Evolutionary conservation across 306 rosid species (phyloP).

Genomic region (Vicia sativa): DNA sequence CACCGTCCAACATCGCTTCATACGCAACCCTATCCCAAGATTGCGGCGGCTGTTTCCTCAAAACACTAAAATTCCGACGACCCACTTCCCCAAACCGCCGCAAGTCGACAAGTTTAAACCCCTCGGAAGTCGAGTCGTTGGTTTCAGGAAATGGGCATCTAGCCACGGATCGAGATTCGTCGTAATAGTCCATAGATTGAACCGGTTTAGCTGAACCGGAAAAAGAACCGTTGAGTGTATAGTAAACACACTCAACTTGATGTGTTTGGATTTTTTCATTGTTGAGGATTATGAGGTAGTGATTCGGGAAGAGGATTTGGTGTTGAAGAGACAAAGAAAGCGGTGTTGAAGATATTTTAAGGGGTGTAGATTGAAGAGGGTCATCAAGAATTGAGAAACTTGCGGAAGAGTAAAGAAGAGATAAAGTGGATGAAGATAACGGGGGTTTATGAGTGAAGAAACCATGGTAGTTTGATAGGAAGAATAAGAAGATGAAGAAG

Average conservation of each 20-base stretch:
- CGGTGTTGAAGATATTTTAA: background rate
- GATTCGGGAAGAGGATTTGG: conserved; percentile 76
- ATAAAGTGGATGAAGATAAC: conserved; percentile 56
- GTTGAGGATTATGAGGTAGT: conserved; percentile 52
- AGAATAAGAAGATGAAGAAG: conserved; percentile 57
- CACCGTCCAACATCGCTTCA: conserved; percentile 75
- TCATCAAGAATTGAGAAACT: conserved; percentile 65
- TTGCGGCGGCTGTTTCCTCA: conserved; percentile 42
- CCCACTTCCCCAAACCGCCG: conserved; percentile 48
- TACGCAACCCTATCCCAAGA: conserved; percentile 78
- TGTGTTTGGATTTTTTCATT: conserved; percentile 21
- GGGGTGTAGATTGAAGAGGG: conserved; percentile 33
- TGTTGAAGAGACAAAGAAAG: conserved; percentile 46
- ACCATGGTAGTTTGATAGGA: conserved; percentile 50
- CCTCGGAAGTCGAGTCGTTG: conserved; percentile 41
- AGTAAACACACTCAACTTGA: conserved; percentile 66
- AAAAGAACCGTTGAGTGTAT: conserved; percentile 37
- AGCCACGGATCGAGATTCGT: conserved; percentile 64
- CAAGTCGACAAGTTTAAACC: conserved; percentile 50
- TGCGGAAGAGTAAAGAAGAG: conserved; percentile 57
- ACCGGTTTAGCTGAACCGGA: conserved; percentile 21
- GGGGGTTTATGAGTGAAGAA: conserved; percentile 50
- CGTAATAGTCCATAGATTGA: conserved; percentile 53
- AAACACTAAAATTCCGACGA: conserved; percentile 37
- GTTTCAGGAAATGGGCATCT: conserved; percentile 68